Base-by-base conservation (phyloP, 306 rosid species). In the Acmispon strigosus region DNA sequence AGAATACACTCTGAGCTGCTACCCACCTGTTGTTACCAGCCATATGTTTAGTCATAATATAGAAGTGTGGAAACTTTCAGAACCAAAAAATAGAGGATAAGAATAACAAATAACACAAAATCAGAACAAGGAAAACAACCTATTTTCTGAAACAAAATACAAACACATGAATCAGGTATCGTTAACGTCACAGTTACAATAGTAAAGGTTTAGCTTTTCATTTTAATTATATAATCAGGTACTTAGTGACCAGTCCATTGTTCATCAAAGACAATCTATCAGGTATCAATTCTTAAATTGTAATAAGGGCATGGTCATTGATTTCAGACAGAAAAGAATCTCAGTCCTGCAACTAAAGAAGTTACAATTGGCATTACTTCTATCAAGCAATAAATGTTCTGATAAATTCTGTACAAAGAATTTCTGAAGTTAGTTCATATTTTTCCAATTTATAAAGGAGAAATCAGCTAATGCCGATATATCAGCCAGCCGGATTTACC, bases 1-100 rank as follows among this genome's bases (percentile, higher is more conserved):
- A 90, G 86, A 94, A 94, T 68, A 94, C 83, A 60, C 98, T 94
- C 73, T 94, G 98, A 22, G 97, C 97, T 0, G 89, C 98, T 60
- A 94, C 75, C 98, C 98, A 90, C 98, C 98, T 94, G 73, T 70
- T 10, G 67, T 63, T 62, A 69, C 34, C 48, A 44, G 62, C 39
- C 60, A 32, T 27, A 72, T 5, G 27, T 63, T 68, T 52, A 76
- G 77, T 37, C 24, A 47, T 22, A 57, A 51, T 4, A 49, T 20
- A 52, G 14, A 70, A 68, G 42, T 50, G 47, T 10, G 10, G 13
- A 75, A 55, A 7, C 43, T 58, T n/a, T 48, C 20, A 3, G 32
- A 63, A 39, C 39, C 61, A 60, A 41, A 36, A 36, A 5, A 34
- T 22, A 32, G 20, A 56, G 3, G 39, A 47, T 41, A 66, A 19